Evolutionary conservation across 176 grass and related monocot genomes (phyloP).

Genomic region (Guadua angustifolia): DNA sequence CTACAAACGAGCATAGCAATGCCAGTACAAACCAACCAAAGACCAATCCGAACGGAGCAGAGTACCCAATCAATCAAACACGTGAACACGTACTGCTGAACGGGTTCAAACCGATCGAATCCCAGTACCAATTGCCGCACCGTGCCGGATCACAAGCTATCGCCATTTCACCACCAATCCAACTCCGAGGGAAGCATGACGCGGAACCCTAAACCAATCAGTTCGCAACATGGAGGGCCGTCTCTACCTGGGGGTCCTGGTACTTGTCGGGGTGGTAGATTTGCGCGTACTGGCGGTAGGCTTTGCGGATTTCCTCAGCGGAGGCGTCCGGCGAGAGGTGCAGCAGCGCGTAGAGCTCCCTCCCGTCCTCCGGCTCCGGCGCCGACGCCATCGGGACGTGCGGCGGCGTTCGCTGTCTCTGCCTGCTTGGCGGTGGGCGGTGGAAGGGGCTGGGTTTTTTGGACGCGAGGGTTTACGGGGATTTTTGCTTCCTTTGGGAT

Average conservation of each 20-base stretch:
- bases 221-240: not conserved
- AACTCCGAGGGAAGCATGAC: not conserved
- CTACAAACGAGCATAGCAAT: not conserved
- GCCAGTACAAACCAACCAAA: not conserved
- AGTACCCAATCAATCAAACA: not conserved
- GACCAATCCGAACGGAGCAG: not conserved
- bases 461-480: slow-evolving; percentile 45
- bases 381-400: slow-evolving; percentile 42
- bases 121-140: not conserved
- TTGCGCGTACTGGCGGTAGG: slow-evolving; percentile 92
- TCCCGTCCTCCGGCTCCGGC: slow-evolving; percentile 55
- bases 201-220: slow-evolving; percentile 24
- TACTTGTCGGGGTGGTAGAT: slow-evolving; percentile 97
- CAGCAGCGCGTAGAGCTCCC: slow-evolving; percentile 78
- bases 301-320: slow-evolving; percentile 81
- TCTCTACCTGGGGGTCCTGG: slow-evolving; percentile 59
- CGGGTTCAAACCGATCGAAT: slow-evolving; percentile 12
- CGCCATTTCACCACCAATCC: slow-evolving; percentile 16
- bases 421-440: slow-evolving; percentile 1
- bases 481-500: not conserved
- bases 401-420: slow-evolving; percentile 24
- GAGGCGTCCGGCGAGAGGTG: slow-evolving; percentile 85
- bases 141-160: not conserved
- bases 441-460: not conserved
- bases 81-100: not conserved